Base-by-base conservation (phyloP, 2,329 filamentous ascomycete genomes). In the Sporothrix globosa region DNA sequence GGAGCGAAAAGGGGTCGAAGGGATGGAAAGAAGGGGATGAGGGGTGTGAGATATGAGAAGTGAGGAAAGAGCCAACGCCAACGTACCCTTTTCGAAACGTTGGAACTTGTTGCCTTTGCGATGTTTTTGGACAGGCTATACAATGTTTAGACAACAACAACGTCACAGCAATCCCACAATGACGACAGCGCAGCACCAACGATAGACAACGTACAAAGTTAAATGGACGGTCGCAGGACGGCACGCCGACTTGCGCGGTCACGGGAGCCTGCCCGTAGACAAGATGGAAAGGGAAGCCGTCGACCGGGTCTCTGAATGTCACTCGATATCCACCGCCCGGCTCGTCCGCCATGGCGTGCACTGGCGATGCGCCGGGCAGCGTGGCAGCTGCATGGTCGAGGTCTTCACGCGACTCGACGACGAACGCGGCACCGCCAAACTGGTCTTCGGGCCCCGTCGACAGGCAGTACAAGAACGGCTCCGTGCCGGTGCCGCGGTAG, bases 341-440 rank as follows among this genome's bases (percentile, higher is more conserved):
- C 0, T 84, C 84, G 71, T 86, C 83, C 6, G 75, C 74, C 24
- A 84, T 74, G 13, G 86, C 83, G 70, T 86, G 80, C 19, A 88
- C 81, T 1, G 79, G 77, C 1, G 82, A 82, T 1, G 85, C 82
- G 67, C 78, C 76, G 2, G 82, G 81, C 6, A 88, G 85, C 21
- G 77, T 0, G 85, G 83, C 2, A 88, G 78, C 14, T 80, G 79
- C 54, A 81, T 77, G 2, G 82, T 85, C 80, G 2, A 90, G 81
- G 72, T 90, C 87, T 2, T 83, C 83, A 73, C 84, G 80, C 7
- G 81, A 83, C 72, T 85, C 84, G 5, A 90, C 88, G 44, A 83
- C 84, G 73, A 87, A 90, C 1, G 82, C 86, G 0, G 83, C 82
- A 1, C 88, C 88, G 5, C 84, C 82, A 75, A 90, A 90, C 70